Evolutionary conservation across 371 early-diverging fungal species (phyloP).

Genomic region (Actinomortierella ambigua): DNA sequence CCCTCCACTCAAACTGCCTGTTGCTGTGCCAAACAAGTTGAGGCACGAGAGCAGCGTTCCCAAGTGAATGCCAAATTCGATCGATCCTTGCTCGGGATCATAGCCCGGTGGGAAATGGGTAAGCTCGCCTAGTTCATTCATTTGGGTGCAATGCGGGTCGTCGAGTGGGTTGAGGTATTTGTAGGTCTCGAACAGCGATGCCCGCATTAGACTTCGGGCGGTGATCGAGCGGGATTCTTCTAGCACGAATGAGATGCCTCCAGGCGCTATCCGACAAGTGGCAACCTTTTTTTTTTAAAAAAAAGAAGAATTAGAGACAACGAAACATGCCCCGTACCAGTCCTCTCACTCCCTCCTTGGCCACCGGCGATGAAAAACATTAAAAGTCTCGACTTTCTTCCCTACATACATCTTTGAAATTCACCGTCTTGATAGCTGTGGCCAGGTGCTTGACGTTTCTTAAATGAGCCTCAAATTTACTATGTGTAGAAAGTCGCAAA

Average conservation of each 20-base stretch:
- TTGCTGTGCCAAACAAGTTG: conserved; percentile 44
- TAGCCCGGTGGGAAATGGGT: conserved; percentile 19
- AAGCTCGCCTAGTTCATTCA: background rate
- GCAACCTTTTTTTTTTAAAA: conserved; percentile 12
- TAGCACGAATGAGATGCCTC: conserved; percentile 24
- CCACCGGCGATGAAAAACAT: background rate
- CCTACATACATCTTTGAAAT: conserved; percentile 37
- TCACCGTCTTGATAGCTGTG: conserved; percentile 24
- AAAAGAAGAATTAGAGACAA: background rate
- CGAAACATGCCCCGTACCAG: background rate
- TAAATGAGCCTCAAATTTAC: conserved; percentile 19
- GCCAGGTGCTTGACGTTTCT: conserved; percentile 36
- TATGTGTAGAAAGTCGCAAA: background rate
- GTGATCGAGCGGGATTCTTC: conserved; percentile 43
- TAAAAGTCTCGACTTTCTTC: background rate
- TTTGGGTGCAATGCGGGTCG: conserved; percentile 6
- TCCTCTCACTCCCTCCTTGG: too few relatives aligned
- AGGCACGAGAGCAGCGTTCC: conserved; percentile 30
- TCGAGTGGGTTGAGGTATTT: conserved; percentile 7
- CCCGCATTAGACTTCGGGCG: conserved; percentile 24
- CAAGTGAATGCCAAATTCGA: conserved; percentile 33
- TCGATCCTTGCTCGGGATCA: conserved; percentile 11
- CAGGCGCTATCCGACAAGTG: conserved; percentile 19
- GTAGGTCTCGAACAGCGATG: conserved; percentile 29
- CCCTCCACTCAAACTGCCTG: background rate